Conservation (phyloP, 2,329 filamentous ascomycete species). For the Chaetothyriales sp. region DNA sequence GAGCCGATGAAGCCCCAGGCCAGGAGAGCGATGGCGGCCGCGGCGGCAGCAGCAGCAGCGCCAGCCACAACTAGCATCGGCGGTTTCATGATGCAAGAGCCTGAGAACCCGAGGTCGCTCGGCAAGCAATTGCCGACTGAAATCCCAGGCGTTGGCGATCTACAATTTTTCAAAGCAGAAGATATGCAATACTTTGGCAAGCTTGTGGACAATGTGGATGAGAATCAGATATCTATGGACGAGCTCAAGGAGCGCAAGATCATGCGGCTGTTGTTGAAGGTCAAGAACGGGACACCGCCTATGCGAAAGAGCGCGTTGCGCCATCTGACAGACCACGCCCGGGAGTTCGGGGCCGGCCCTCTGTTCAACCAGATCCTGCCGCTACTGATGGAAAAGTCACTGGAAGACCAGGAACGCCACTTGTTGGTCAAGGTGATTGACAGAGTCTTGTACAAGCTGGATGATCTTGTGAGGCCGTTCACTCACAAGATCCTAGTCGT, state of each 20-base stretch:
- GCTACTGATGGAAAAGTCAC: constrained; percentile 90
- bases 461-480: constrained; percentile 87
- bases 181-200: constrained; percentile 99
- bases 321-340: constrained; percentile 93
- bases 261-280: constrained; percentile 88
- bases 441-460: constrained; percentile 93
- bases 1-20: constrained; percentile 65
- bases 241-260: constrained; percentile 97
- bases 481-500: constrained; percentile 98
- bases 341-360: constrained; percentile 83
- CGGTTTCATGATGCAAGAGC: constrained; percentile 96
- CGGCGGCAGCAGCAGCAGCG: constrained; percentile 38
- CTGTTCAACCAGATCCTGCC: constrained; percentile 96
- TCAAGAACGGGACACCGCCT: constrained; percentile 96
- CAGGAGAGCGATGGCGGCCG: constrained; percentile 58
- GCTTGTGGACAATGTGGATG: constrained; percentile 82
- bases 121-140: constrained; percentile 88
- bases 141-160: constrained; percentile 85
- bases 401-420: constrained; percentile 96
- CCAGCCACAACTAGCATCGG: constrained; percentile 43
- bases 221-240: constrained; percentile 81
- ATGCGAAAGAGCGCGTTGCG: constrained; percentile 97
- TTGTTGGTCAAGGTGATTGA: constrained; percentile 98
- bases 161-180: constrained; percentile 96
- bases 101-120: constrained; percentile 64